These are phyloP conservation scores for Polyplosphaeria fusca DNA, from an alignment of 495 filamentous ascomycete species.

Conservation along the genomic window DNA sequence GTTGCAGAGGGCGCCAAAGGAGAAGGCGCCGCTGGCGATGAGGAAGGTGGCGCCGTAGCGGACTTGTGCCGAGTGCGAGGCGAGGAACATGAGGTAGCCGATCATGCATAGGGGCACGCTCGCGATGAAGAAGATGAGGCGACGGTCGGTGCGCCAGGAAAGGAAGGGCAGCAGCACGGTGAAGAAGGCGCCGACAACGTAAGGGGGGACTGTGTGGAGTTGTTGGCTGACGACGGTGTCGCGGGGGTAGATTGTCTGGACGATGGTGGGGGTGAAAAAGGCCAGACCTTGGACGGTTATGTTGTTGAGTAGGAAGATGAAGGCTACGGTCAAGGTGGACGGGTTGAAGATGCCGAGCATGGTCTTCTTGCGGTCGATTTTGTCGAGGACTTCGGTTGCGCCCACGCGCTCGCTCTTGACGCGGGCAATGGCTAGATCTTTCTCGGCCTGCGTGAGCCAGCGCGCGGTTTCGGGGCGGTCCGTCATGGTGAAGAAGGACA, in stretches of 20 bases:
- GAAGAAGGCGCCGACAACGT: conserved; percentile 66
- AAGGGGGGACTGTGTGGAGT: conserved; percentile 69
- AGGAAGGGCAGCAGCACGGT: conserved; percentile 59
- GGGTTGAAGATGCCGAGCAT: conserved; percentile 52
- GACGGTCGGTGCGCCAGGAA: conserved; percentile 57
- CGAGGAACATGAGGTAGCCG: conserved; percentile 72
- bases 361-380: conserved; percentile 46
- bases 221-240: conserved; percentile 59
- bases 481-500: conserved; percentile 35
- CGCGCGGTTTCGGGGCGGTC: conserved; percentile 33
- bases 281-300: conserved; percentile 57
- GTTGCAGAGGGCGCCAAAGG: conserved; percentile 61
- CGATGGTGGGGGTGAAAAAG: conserved; percentile 72
- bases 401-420: conserved; percentile 63
- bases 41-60: conserved; percentile 73
- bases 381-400: conserved; percentile 59
- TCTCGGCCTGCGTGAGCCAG: conserved; percentile 36
- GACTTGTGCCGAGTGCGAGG: conserved; percentile 48
- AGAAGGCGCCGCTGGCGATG: conserved; percentile 56
- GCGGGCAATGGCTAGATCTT: conserved; percentile 39
- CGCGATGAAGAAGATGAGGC: conserved; percentile 48
- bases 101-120: conserved; percentile 56
- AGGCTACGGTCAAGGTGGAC: conserved; percentile 46
- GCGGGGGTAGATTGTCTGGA: conserved; percentile 58
- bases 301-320: conserved; percentile 55